These are phyloP conservation scores for Neurospora sp. DNA, from an alignment of 495 filamentous ascomycete genomes.

Conservation along the genomic window DNA sequence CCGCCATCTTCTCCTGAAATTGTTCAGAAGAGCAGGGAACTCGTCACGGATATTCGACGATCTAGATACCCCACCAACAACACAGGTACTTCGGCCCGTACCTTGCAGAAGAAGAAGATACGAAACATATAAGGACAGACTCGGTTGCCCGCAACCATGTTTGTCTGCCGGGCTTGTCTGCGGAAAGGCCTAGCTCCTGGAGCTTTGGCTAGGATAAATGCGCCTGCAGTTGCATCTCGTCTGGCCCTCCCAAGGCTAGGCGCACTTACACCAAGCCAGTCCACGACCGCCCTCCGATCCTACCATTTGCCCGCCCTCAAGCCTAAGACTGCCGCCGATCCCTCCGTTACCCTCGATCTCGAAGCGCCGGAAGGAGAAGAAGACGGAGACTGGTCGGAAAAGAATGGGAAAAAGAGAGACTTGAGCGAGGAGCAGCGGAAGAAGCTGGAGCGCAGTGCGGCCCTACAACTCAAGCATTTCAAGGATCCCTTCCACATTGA, in stretches of 20 bases:
- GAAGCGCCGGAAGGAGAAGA: neutral
- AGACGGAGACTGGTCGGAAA: neutral
- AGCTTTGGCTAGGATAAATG: neutral
- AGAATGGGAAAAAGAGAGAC: neutral
- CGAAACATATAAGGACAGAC: neutral
- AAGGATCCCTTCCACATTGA: conserved; percentile 58
- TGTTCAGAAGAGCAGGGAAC: neutral
- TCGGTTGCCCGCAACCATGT: conserved; percentile 21
- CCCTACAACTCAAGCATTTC: conserved; percentile 52
- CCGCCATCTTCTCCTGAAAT: neutral
- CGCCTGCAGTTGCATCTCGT: neutral
- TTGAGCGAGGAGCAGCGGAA: conserved; percentile 1
- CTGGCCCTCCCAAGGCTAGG: neutral
- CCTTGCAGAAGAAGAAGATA: neutral
- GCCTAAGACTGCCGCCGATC: neutral
- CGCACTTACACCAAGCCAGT: neutral
- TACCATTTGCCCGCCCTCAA: neutral
- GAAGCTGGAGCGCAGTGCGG: conserved; percentile 22
- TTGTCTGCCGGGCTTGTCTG: conserved; percentile 29
- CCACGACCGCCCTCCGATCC: neutral
- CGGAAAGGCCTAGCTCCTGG: conserved; percentile 11
- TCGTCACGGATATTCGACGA: neutral
- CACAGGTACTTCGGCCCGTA: neutral
- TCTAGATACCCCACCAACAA: neutral
- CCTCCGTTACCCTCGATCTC: neutral